Conservation (phyloP, 2,329 filamentous ascomycete genomes). For the Exophiala lecanii-corni region DNA sequence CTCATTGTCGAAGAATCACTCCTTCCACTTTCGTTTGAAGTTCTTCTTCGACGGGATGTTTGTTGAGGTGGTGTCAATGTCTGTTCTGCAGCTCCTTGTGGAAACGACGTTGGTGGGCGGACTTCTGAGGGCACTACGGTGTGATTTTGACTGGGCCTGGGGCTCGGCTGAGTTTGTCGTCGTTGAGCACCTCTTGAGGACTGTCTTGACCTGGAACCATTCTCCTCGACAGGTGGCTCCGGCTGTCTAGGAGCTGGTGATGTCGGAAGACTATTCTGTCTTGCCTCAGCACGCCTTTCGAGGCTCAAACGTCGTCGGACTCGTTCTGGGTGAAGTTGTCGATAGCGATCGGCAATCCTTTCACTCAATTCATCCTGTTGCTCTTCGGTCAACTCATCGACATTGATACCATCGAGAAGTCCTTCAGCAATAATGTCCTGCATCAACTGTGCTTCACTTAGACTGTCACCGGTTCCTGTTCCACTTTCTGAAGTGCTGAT, state of each 20-base stretch:
- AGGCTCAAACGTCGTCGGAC: conserved; percentile 47
- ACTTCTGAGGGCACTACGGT: conserved; percentile 5
- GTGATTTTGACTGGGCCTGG: conserved; percentile 15
- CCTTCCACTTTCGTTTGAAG: conserved; percentile 29
- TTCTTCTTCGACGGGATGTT: conserved; percentile 21
- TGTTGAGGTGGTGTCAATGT: conserved; percentile 12
- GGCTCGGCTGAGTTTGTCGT: conserved; percentile 17
- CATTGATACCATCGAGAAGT: conserved; percentile 77
- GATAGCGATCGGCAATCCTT: conserved; percentile 82
- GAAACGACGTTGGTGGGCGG: conserved; percentile 15
- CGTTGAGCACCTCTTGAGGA: conserved; percentile 22
- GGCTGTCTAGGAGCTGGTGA: conserved; percentile 14
- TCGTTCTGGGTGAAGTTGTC: conserved; percentile 61
- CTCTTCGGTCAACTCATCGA: conserved; percentile 76
- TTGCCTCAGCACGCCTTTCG: conserved; percentile 5
- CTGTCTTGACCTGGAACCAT: conserved; percentile 32
- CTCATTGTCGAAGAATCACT: conserved; percentile 27
- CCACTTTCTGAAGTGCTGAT: conserved; percentile 66
- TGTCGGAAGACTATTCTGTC: not conserved
- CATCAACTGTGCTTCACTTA: conserved; percentile 81
- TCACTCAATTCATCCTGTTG: conserved; percentile 89
- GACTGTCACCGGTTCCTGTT: conserved; percentile 54
- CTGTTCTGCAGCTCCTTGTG: conserved; percentile 13
- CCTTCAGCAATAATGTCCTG: conserved; percentile 86
- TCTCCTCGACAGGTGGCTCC: conserved; percentile 42